These are phyloP conservation scores for Malania oleifera DNA, from an alignment of 164 flowering plant species.

Conservation along the genomic window DNA sequence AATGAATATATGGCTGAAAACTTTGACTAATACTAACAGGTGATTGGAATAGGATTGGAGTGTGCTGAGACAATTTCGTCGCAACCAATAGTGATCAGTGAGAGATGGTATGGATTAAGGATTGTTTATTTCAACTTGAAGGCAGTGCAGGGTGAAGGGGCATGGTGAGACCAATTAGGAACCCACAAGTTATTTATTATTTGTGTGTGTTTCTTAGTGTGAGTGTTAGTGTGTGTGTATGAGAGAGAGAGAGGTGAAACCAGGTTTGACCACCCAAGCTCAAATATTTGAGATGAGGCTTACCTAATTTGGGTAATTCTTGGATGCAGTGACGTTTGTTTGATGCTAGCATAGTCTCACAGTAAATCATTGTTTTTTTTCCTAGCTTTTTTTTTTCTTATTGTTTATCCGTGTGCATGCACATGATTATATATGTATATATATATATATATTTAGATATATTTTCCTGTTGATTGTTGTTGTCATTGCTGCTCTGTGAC, in stretches of 20 bases:
- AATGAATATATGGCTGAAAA: background rate
- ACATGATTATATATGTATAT: no score
- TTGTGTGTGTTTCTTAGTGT: no score
- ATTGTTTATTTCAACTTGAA: no score
- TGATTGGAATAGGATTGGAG: background rate
- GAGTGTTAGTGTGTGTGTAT: no score
- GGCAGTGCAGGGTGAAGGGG: no score
- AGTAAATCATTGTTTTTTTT: background rate
- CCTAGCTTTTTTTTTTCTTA: background rate
- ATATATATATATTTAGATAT: no score
- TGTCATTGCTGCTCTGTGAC: background rate
- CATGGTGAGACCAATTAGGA: no score
- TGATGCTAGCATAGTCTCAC: background rate
- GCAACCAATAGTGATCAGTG: background rate
- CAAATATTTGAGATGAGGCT: background rate
- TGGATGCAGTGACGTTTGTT: background rate
- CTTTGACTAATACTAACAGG: background rate
- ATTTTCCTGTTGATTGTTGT: no score
- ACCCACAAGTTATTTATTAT: no score
- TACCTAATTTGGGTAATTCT: background rate
- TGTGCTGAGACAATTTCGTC: background rate
- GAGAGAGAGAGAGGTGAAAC: no score
- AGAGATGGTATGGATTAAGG: background rate
- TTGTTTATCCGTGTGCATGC: background rate
- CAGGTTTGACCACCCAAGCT: no score